These are phyloP conservation scores for Aureoboletus auriporus DNA, from an alignment of 768 basidiomycete species.

Conservation along the genomic window DNA sequence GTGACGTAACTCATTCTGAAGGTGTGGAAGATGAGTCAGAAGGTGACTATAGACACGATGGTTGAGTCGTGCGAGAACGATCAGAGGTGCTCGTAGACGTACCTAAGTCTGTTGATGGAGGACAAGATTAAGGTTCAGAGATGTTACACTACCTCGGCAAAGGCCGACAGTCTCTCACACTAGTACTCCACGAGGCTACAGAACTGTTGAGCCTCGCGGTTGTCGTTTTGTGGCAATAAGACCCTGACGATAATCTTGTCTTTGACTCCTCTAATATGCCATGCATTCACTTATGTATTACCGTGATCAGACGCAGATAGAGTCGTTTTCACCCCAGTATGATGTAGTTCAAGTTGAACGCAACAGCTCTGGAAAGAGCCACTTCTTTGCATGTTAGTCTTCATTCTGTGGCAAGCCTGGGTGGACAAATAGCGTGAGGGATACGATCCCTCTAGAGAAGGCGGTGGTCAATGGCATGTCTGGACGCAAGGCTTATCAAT, in stretches of 20 bases:
- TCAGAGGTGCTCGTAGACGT: no score
- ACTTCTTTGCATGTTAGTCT: constrained; percentile 88
- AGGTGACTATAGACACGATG: constrained; percentile 59
- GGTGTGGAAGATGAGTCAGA: constrained; percentile 57
- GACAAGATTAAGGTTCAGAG: no score
- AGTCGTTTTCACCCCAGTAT: constrained; percentile 89
- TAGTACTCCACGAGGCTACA: no score
- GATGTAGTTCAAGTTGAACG: constrained; percentile 82
- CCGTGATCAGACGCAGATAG: constrained; percentile 86
- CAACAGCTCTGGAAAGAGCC: constrained; percentile 97
- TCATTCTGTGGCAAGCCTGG: neutral
- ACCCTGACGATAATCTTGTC: constrained; percentile 94
- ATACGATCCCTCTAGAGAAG: no score
- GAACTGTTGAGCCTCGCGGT: neutral
- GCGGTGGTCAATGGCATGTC: no score
- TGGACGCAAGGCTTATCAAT: no score
- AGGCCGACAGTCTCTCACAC: no score
- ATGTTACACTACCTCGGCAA: no score
- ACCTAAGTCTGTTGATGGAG: no score
- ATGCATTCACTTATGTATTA: constrained; percentile 25
- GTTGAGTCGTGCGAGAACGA: neutral
- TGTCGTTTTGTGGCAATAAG: constrained; percentile 44
- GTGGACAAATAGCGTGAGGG: no score
- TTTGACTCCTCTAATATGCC: constrained; percentile 16
- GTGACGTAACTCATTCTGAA: constrained; percentile 94